Base-by-base conservation (phyloP, 768 basidiomycete species). In the Suillus clintonianus region DNA sequence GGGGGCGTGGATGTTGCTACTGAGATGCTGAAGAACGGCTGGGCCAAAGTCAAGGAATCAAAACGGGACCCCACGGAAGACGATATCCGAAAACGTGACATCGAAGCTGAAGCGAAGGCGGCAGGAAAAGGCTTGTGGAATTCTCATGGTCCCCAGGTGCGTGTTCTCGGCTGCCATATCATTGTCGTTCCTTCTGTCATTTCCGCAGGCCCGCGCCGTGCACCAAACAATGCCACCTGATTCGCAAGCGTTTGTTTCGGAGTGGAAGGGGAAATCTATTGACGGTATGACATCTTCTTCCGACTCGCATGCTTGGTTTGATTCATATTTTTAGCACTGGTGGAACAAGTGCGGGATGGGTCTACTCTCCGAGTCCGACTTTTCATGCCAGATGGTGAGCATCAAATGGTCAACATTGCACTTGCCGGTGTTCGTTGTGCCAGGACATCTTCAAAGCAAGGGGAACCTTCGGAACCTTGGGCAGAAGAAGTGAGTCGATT, bases 291-390 rank as follows among this genome's bases (percentile, higher is more conserved):
- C 36, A 45, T 50, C 36, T 63, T 70, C 22, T 70, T 48, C 54
- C 24, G 11, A 2, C 54, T 4, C 27, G 5, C 8, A 9, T 56
- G 11, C 15, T 22, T 11, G 51, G 1, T 48, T 45, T 47, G 17
- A 63, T 30, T 34, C 53, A 5, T 50, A 4, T 6, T 58, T 62
- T 74, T 63, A 96, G 95, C 91, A 55, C 85, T 98, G 64, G 93
- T 99, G 63, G 97, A 99, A 77, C 89, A 92, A 72, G 95, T 98
- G 59, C 86, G 92, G 57, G 96, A 99, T 72, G 97, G 95, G 56
- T 90, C 92, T 24, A 96, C 94, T 34, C 78, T 99, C 36, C 90
- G 97, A 24, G 87, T 91, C 55, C 89, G 97, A 57, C 84, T 99
- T 54, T 80, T 97, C 61, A 86, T 98, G 81, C 91, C 95, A 19